Conservation (phyloP, 306 rosid genomes). For the Boehmeria nivea region DNA sequence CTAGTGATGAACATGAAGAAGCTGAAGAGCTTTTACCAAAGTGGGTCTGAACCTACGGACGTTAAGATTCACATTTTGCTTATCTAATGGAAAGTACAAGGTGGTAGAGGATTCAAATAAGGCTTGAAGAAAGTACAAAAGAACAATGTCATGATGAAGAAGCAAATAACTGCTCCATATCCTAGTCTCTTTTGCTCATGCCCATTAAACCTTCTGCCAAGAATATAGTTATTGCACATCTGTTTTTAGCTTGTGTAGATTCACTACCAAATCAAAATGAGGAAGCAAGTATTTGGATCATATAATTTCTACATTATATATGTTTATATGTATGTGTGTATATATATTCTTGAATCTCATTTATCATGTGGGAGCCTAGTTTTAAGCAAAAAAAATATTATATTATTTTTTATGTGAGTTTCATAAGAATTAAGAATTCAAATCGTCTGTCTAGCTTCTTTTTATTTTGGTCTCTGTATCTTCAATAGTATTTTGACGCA, state of each 20-base stretch:
- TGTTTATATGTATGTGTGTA: no score
- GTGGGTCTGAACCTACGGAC: conserved; percentile 59
- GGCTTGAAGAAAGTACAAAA: conserved; percentile 68
- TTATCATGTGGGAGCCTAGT: conserved; percentile 6
- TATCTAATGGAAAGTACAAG: conserved; percentile 69
- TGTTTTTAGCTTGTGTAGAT: no score
- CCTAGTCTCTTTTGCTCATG: conserved; percentile 69
- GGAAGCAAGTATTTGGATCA: no score
- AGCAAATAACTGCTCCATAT: conserved; percentile 66
- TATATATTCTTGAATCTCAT: conserved; percentile 20
- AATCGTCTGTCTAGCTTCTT: no score
- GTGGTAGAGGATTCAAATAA: conserved; percentile 43
- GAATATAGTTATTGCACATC: conserved; percentile 53
- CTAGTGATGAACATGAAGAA: no score
- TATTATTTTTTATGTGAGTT: no score
- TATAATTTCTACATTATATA: no score
- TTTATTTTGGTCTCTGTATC: no score
- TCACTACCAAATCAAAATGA: no score
- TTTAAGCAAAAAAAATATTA: no score
- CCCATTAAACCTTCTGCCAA: conserved; percentile 71
- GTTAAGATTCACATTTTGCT: conserved; percentile 63
- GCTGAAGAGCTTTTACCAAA: conserved; percentile 64
- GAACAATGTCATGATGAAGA: conserved; percentile 45
- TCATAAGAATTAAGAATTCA: no score
- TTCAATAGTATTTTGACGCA: no score